Base-by-base conservation (phyloP, 2,329 filamentous ascomycete species). In the Pseudogymnoascus sp. region DNA sequence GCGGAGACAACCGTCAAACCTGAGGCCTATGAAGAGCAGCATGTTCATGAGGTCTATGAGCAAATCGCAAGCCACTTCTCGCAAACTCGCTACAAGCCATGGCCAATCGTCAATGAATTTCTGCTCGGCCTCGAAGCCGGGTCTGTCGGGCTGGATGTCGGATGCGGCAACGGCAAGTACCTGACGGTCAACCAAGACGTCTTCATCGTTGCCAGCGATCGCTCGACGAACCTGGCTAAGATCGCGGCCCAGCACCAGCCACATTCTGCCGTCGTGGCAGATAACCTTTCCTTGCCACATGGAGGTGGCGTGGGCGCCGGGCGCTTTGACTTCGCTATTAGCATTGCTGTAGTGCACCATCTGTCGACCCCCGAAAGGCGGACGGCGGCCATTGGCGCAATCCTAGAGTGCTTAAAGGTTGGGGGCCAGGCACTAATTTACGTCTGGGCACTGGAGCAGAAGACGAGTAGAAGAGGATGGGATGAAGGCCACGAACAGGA, bases 121-220 rank as follows among this genome's bases (percentile, higher is more conserved):
- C 81, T 97, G 35, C 76, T 79, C 58, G 76, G 78, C 32, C 82
- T 89, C 57, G 71, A 79, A 0, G 76, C 85, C 11, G 93, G 92
- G 25, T 82, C 89, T 58, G 76, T 97, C 61, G 94, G 94, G 8
- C 80, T 96, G 32, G 94, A 99, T 74, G 81, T 97, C 61, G 94
- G 94, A 63, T 97, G 94, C 75, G 94, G 94, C 63, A 99, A 99
- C 76, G 94, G 94, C 67, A 97, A 97, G 79, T 97, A 97, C 73
- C 78, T 97, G 63, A 78, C 82, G 63, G 88, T 96, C 62, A 95
- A 95, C 74, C 81, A 79, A 20, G 75, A 83, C 67, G 76, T 96
- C 57, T 91, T 89, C 76, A 87, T 97, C 60, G 73, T 97, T 62
- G 93, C 86, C 62, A 93, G 88, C 61, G 94, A 97, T 77, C 84